A percentile compares a stretch with the other conserved stretches of the same genome.
phyloP scores from a whole-genome alignment of 78 protist species.

The Monocercomonoides exilis region DNA sequence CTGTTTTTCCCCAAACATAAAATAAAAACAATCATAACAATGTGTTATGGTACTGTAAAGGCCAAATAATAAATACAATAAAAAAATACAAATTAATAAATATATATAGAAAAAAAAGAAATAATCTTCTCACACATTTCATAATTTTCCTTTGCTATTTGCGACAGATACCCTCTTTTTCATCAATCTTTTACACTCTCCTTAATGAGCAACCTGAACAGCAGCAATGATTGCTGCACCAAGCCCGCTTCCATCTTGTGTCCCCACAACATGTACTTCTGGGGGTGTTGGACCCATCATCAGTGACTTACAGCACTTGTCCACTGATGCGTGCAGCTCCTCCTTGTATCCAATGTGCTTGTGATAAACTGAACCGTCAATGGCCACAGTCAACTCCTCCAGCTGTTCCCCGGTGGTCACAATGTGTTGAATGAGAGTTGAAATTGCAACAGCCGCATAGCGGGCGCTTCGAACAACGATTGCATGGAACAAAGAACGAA shows the following conservation, averaged over 20 bases:
- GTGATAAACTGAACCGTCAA: constrained; percentile 3
- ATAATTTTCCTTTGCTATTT: no score
- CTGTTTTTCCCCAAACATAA: no score
- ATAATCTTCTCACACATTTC: no score
- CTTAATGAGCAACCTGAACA: no score
- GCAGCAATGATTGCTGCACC: constrained; percentile 5
- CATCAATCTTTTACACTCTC: no score
- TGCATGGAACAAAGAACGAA: background rate
- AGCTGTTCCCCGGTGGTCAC: background rate
- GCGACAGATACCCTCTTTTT: no score
- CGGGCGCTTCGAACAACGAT: background rate
- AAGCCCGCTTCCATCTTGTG: background rate
- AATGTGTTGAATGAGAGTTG: background rate
- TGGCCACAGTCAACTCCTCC: background rate
- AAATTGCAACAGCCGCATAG: background rate
- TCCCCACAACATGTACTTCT: background rate
- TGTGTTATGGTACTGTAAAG: no score
- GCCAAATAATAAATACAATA: no score
- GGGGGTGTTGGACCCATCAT: background rate
- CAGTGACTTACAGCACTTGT: background rate
- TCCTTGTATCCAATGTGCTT: background rate
- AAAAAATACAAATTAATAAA: no score
- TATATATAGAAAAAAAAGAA: no score
- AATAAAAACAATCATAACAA: no score
- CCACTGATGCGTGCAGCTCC: background rate